Percentiles rank a stretch among this genome's conserved stretches.
Evolutionary conservation across 2,329 filamentous ascomycete species (phyloP).

Genomic region (Ceratocystis cacaofunesta): DNA sequence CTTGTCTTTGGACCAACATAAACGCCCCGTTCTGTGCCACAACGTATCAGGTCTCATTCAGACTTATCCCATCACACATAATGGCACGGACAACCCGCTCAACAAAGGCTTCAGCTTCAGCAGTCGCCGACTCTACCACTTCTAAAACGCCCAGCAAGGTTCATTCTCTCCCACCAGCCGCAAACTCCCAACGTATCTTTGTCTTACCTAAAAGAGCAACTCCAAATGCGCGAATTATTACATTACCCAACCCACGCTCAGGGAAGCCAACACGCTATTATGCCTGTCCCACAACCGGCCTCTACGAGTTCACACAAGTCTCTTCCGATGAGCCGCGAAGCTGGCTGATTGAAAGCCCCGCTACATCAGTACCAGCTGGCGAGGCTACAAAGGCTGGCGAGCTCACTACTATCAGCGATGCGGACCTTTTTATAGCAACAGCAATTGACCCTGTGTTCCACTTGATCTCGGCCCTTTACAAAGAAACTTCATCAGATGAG

Average conservation of each 20-base stretch:
- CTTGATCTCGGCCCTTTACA: constrained; percentile 53
- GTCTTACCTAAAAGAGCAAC: constrained; percentile 43
- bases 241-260: constrained; percentile 44
- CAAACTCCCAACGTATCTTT: constrained; percentile 40
- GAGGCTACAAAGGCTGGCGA: neutral
- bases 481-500: constrained; percentile 27
- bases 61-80: neutral
- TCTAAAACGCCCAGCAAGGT: constrained; percentile 23
- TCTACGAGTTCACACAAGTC: constrained; percentile 51
- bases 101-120: constrained; percentile 24
- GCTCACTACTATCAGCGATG: constrained; percentile 25
- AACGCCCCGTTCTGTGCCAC: neutral
- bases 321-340: constrained; percentile 35
- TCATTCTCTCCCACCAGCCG: constrained; percentile 29
- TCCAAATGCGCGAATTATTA: constrained; percentile 41
- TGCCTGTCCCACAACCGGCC: constrained; percentile 44
- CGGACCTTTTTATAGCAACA: constrained; percentile 72
- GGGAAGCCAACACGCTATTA: constrained; percentile 43
- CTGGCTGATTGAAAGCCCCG: constrained; percentile 42
- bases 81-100: constrained; percentile 38
- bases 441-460: constrained; percentile 75
- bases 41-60: neutral
- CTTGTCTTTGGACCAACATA: no score
- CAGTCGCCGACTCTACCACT: constrained; percentile 22
- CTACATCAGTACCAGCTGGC: neutral